Percentiles rank a stretch among this genome's conserved stretches.
Conservation (phyloP, 306 rosid genomes). For the Dalbergia cultrata region DNA sequence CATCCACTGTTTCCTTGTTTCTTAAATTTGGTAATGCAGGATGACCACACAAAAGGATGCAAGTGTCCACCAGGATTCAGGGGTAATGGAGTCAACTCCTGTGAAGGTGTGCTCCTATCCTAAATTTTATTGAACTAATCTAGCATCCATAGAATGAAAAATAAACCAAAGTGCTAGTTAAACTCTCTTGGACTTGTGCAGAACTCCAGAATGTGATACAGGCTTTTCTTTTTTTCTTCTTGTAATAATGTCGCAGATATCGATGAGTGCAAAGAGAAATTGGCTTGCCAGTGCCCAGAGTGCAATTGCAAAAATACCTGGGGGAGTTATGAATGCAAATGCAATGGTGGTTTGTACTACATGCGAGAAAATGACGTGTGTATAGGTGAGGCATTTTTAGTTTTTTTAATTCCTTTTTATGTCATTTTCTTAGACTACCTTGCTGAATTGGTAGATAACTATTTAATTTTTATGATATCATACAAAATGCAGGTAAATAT, state of each 20-base stretch:
- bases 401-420: conserved; percentile 31
- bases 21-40: conserved; percentile 57
- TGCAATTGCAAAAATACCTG: conserved; percentile 90
- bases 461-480: background rate
- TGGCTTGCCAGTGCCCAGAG: conserved; percentile 84
- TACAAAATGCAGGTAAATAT: conserved; percentile 54
- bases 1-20: conserved; percentile 8
- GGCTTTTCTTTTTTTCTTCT: conserved; percentile 11
- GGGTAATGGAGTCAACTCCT: conserved; percentile 80
- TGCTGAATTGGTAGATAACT: background rate
- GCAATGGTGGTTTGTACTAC: conserved; percentile 68
- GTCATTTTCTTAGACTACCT: background rate
- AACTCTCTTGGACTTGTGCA: background rate
- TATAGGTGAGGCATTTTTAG: conserved; percentile 61
- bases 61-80: conserved; percentile 87
- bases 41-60: conserved; percentile 83
- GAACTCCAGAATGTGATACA: conserved; percentile 25
- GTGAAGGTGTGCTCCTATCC: conserved; percentile 66
- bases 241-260: conserved; percentile 63
- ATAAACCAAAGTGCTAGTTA: conserved; percentile 2
- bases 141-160: background rate
- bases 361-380: conserved; percentile 81
- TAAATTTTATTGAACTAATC: conserved; percentile 26
- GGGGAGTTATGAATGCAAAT: conserved; percentile 94
- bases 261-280: conserved; percentile 85